Evolutionary conservation across 2,329 filamentous ascomycete genomes (phyloP).

Genomic region (Venturia pyrina): DNA sequence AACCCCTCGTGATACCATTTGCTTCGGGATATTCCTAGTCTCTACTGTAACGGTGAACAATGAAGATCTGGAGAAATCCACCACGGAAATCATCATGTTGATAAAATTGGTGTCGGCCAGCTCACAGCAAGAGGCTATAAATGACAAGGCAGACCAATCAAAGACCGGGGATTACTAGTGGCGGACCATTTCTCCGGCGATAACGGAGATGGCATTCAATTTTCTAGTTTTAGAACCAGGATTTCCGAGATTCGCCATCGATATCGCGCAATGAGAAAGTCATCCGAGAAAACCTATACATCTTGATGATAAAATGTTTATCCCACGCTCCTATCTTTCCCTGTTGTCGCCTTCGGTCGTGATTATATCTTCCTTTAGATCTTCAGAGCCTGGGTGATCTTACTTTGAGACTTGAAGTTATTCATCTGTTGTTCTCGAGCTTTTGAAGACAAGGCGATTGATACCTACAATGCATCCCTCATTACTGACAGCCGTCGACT

Average conservation of each 20-base stretch:
- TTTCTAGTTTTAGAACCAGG: neutral
- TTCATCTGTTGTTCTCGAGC: neutral
- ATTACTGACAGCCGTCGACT: slow-evolving; percentile 64
- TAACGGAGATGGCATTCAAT: neutral
- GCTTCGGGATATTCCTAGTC: no score
- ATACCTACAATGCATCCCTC: slow-evolving; percentile 36
- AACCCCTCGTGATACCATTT: no score
- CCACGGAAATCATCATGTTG: neutral
- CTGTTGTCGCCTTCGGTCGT: neutral
- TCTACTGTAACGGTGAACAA: no score
- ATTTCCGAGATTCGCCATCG: slow-evolving; percentile 5
- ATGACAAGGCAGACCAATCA: neutral
- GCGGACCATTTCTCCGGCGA: slow-evolving; percentile 7
- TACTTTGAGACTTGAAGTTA: neutral
- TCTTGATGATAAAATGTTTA: neutral
- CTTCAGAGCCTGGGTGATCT: neutral
- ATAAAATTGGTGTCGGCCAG: neutral
- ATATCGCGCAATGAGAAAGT: neutral
- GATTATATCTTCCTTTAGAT: neutral
- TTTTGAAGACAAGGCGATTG: neutral
- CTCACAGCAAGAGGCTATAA: neutral
- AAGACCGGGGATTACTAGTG: neutral
- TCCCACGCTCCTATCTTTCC: neutral
- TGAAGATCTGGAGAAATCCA: neutral
- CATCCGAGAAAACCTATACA: neutral